These are phyloP conservation scores for Odontarrhena argentea DNA, from an alignment of 345 rosid genomes.

Conservation along the genomic window DNA sequence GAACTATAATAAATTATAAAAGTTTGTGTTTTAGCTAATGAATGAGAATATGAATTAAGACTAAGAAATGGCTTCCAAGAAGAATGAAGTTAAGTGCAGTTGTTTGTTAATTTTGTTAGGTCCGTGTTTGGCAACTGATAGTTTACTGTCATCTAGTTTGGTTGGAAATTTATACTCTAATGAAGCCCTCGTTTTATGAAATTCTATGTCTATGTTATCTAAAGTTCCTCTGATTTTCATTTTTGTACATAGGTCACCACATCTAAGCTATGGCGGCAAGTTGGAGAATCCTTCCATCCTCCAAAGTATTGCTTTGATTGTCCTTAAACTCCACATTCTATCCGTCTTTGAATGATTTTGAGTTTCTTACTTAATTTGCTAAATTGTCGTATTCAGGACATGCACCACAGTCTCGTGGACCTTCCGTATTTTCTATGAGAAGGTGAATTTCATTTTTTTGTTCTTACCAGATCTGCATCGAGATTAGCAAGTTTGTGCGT, in stretches of 20 bases:
- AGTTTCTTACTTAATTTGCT: not conserved
- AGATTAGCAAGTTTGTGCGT: conserved; percentile 2
- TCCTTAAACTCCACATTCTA: conserved; percentile 4
- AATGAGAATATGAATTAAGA: not conserved
- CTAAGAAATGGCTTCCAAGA: not conserved
- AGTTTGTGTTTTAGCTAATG: not conserved
- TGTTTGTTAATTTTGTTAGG: conserved; percentile 15
- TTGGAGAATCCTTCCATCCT: conserved; percentile 96
- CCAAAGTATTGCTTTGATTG: conserved; percentile 71
- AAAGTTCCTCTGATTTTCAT: conserved; percentile 12
- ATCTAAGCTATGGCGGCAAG: conserved; percentile 91
- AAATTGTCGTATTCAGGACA: conserved; percentile 55
- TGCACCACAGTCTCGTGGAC: conserved; percentile 99
- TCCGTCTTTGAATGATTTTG: not conserved
- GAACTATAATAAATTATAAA: conserved; percentile 3
- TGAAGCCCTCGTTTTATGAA: conserved; percentile 1
- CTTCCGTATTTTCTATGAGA: conserved; percentile 92
- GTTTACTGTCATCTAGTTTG: not conserved
- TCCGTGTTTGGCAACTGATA: conserved; percentile 18
- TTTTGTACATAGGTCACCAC: conserved; percentile 68
- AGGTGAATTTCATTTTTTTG: conserved; percentile 50
- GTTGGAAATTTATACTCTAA: not conserved
- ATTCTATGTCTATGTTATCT: conserved; percentile 1
- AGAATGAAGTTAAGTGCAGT: conserved; percentile 6
- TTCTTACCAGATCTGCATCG: not conserved